Percentiles rank a stretch among this genome's conserved stretches.
Evolutionary conservation across 371 early-diverging fungal species (phyloP).

Genomic region (Haplosporangium sp.): DNA sequence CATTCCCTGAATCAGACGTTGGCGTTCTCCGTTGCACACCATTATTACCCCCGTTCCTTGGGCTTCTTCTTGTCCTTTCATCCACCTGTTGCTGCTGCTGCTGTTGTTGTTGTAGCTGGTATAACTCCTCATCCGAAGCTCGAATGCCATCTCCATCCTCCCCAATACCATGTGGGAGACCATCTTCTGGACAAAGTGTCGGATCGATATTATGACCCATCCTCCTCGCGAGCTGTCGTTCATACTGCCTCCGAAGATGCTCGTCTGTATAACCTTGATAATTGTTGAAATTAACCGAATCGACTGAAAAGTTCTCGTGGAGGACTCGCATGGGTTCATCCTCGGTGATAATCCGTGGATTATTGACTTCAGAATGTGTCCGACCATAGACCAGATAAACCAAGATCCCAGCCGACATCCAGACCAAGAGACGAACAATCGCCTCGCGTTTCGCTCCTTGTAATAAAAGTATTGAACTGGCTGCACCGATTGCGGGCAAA

Average conservation of each 20-base stretch:
- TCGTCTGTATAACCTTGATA: slow-evolving; percentile 30
- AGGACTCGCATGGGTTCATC: slow-evolving; percentile 45
- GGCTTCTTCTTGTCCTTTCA: slow-evolving; percentile 1
- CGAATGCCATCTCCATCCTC: too few relatives aligned
- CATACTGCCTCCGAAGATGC: slow-evolving; percentile 34
- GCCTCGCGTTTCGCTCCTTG: slow-evolving; percentile 43
- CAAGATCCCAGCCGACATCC: slow-evolving; percentile 41
- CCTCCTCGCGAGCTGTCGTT: slow-evolving; percentile 35
- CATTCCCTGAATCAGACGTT: not conserved
- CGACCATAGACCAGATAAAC: slow-evolving; percentile 47
- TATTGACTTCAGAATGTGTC: slow-evolving; percentile 49
- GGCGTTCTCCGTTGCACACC: not conserved
- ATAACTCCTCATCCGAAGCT: not conserved
- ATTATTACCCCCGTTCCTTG: not conserved
- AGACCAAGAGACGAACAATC: slow-evolving; percentile 45
- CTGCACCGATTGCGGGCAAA: slow-evolving; percentile 50
- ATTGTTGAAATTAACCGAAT: not conserved
- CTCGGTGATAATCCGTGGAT: slow-evolving; percentile 21
- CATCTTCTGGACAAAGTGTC: not conserved
- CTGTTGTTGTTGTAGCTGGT: slow-evolving; percentile 1
- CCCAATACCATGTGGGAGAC: too few relatives aligned
- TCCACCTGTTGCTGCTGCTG: not conserved
- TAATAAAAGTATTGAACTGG: slow-evolving; percentile 26
- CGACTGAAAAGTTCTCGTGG: slow-evolving; percentile 34
- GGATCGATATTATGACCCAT: not conserved